These are phyloP conservation scores for Suillus placidus DNA, from an alignment of 768 basidiomycete genomes.

Conservation along the genomic window DNA sequence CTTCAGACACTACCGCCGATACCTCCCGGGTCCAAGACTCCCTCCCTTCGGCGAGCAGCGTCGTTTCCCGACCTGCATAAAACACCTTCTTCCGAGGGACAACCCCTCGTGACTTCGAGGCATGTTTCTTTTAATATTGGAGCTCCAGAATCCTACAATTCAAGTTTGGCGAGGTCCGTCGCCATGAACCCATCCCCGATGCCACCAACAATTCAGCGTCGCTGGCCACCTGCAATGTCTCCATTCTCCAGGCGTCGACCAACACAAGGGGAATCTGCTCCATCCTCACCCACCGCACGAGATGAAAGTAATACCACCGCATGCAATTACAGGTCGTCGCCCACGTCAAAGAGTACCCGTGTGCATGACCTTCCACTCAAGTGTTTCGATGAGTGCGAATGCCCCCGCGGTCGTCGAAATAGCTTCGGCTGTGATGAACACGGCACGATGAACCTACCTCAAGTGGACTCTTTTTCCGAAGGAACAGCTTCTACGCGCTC, in stretches of 20 bases:
- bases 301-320: slow-evolving; percentile 1
- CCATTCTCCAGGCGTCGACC: slow-evolving; percentile 8
- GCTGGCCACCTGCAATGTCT: slow-evolving; percentile 11
- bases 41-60: slow-evolving; percentile 13
- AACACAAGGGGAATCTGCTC: not conserved
- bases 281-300: not conserved
- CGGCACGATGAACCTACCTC: not conserved
- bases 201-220: slow-evolving; percentile 13
- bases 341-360: not conserved
- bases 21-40: not conserved
- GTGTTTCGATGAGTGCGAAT: slow-evolving; percentile 7
- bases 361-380: slow-evolving; percentile 11
- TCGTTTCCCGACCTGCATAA: slow-evolving; percentile 14
- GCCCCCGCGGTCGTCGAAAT: slow-evolving; percentile 19
- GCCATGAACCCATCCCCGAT: not conserved
- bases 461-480: not conserved
- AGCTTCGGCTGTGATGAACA: slow-evolving; percentile 7
- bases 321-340: not conserved
- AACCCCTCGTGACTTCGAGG: slow-evolving; percentile 15
- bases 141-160: slow-evolving; percentile 1
- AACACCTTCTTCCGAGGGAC: not conserved
- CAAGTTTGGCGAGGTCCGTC: not conserved
- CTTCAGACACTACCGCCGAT: not conserved
- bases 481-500: slow-evolving; percentile 2
- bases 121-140: slow-evolving; percentile 24